These are phyloP conservation scores for Zangia roseola DNA, from an alignment of 768 basidiomycete genomes.

Conservation along the genomic window DNA sequence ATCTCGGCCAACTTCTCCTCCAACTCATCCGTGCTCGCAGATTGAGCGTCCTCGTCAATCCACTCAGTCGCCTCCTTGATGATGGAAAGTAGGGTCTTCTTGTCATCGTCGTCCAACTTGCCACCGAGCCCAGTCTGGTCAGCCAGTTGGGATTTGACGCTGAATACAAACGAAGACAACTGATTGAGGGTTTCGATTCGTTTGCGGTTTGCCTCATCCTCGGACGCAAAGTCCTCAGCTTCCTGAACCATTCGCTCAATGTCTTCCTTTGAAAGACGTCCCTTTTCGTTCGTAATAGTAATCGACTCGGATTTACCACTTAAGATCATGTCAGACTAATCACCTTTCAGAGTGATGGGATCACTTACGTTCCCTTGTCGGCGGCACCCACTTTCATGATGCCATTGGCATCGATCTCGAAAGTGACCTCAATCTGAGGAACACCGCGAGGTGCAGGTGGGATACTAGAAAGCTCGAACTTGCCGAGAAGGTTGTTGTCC, in stretches of 20 bases:
- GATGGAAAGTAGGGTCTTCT: constrained; percentile 74
- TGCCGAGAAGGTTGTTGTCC: constrained; percentile 98
- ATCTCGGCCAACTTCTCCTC: constrained; percentile 87
- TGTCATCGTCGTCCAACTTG: constrained; percentile 79
- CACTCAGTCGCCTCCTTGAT: constrained; percentile 91
- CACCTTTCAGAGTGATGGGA: not conserved
- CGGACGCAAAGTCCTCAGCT: constrained; percentile 85
- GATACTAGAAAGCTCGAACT: constrained; percentile 90
- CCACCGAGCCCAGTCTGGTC: constrained; percentile 91
- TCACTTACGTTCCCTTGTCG: constrained; percentile 87
- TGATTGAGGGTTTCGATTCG: constrained; percentile 84
- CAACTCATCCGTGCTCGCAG: constrained; percentile 80
- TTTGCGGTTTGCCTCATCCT: constrained; percentile 78
- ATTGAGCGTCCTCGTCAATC: constrained; percentile 81
- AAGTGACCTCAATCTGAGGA: constrained; percentile 95
- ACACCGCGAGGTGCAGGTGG: constrained; percentile 96
- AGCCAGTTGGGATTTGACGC: constrained; percentile 81
- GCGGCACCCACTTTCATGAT: constrained; percentile 92
- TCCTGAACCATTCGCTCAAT: constrained; percentile 96
- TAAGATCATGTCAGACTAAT: not conserved
- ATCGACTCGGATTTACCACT: constrained; percentile 86
- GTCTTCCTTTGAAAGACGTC: constrained; percentile 83
- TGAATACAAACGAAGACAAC: constrained; percentile 80
- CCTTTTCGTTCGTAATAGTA: constrained; percentile 96
- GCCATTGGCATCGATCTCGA: constrained; percentile 94